Conservation (phyloP, 108 stramenopile genomes). For the Cyclotella atomus region DNA sequence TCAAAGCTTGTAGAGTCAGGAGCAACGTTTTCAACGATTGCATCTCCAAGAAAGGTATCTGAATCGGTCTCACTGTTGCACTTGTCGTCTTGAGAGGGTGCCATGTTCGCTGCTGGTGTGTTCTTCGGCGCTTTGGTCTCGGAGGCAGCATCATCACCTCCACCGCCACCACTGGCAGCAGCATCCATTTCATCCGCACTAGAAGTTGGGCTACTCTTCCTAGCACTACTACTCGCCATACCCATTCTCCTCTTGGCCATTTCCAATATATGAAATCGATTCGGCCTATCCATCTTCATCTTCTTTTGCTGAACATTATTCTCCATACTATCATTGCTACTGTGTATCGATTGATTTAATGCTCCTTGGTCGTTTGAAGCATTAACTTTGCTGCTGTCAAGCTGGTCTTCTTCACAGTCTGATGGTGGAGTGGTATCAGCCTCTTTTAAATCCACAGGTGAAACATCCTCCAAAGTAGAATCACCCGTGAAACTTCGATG, state of each 20-base stretch:
- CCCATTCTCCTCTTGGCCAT: slow-evolving; percentile 11
- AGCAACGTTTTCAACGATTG: background rate
- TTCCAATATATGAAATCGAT: slow-evolving; percentile 3
- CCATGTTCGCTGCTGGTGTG: background rate
- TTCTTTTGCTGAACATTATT: background rate
- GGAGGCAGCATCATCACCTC: background rate
- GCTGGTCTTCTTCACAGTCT: background rate
- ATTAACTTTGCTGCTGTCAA: too few relatives aligned
- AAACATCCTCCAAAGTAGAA: background rate
- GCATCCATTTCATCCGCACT: too few relatives aligned
- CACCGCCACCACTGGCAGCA: background rate
- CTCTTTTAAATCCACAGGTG: too few relatives aligned
- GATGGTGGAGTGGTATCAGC: background rate
- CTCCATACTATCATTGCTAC: background rate
- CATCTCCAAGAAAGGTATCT: background rate
- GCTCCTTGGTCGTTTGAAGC: too few relatives aligned
- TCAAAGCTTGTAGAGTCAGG: background rate
- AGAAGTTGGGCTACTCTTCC: background rate
- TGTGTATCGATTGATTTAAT: background rate
- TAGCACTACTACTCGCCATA: background rate
- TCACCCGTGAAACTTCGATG: background rate
- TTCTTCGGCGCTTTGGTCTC: background rate
- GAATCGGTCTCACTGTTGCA: too few relatives aligned
- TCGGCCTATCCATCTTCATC: background rate
- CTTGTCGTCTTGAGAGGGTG: too few relatives aligned